Evolutionary conservation across 1,284 basidiomycete species (phyloP).

Genomic region (Mycosarcoma maydis): DNA sequence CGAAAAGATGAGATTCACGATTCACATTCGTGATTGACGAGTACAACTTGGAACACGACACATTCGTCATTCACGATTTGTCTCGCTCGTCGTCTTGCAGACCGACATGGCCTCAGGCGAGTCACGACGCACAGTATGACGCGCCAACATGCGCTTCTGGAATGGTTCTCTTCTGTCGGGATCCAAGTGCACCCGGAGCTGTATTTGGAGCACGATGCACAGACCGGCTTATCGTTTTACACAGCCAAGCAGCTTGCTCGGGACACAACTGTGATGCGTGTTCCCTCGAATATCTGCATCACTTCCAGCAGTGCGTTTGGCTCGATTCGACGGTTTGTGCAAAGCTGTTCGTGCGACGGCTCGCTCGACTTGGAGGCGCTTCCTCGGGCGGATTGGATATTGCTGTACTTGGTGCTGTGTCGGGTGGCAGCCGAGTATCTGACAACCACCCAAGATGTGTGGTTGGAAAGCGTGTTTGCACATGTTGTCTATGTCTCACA

Average conservation of each 20-base stretch:
- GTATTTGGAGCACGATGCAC: conserved; percentile 18
- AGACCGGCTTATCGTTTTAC: conserved; percentile 34
- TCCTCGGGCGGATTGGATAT: conserved; percentile 27
- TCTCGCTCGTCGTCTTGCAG: too few relatives aligned
- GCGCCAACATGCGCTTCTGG: conserved; percentile 6
- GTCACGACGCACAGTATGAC: too few relatives aligned
- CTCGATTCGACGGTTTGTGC: not conserved
- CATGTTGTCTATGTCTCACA: conserved; percentile 47
- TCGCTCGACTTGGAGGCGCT: not conserved
- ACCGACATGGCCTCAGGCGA: too few relatives aligned
- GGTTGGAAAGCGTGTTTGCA: not conserved
- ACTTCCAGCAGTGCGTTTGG: conserved; percentile 13
- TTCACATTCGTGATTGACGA: too few relatives aligned
- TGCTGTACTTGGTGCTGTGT: conserved; percentile 33
- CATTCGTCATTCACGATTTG: too few relatives aligned
- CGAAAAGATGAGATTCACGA: too few relatives aligned
- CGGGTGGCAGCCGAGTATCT: conserved; percentile 7
- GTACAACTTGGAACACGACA: too few relatives aligned
- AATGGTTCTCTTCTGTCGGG: conserved; percentile 23
- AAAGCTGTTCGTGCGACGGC: not conserved
- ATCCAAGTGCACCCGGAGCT: conserved; percentile 20
- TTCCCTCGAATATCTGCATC: conserved; percentile 30
- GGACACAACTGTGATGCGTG: conserved; percentile 24
- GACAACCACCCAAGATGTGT: not conserved
- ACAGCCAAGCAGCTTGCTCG: conserved; percentile 8